These are phyloP conservation scores for Lineolata rhizophorae DNA, from an alignment of 495 filamentous ascomycete genomes.

Conservation along the genomic window DNA sequence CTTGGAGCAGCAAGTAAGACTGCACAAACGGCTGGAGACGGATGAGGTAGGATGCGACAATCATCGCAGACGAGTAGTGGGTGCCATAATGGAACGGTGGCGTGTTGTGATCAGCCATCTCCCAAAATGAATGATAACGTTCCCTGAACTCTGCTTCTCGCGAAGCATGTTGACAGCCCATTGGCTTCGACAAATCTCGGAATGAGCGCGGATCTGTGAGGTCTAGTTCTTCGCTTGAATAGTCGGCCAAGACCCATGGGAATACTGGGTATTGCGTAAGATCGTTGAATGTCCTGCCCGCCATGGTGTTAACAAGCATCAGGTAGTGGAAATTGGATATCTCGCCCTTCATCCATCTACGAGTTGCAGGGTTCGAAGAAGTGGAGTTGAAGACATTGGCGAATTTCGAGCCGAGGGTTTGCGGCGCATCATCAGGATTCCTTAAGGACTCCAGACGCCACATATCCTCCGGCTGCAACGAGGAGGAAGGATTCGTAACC, in stretches of 20 bases:
- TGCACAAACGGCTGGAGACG: conserved; percentile 89
- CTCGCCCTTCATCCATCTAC: conserved; percentile 79
- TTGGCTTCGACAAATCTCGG: conserved; percentile 81
- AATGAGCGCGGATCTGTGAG: conserved; percentile 64
- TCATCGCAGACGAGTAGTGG: conserved; percentile 98
- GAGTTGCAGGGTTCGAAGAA: conserved; percentile 58
- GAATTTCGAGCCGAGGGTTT: conserved; percentile 74
- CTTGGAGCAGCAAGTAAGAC: conserved; percentile 90
- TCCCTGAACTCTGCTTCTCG: conserved; percentile 60
- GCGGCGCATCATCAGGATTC: conserved; percentile 59
- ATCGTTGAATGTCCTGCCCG: conserved; percentile 92
- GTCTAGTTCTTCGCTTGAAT: conserved; percentile 88
- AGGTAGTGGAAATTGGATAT: conserved; percentile 97
- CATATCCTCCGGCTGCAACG: conserved; percentile 36
- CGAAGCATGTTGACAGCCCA: conserved; percentile 72
- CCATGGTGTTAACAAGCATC: conserved; percentile 95
- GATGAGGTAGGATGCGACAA: conserved; percentile 88
- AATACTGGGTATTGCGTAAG: conserved; percentile 96
- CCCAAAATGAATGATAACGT: conserved; percentile 67
- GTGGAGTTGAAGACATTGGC: conserved; percentile 76
- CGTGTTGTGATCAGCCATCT: conserved; percentile 61
- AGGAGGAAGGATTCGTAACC: conserved; percentile 30
- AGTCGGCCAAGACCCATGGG: conserved; percentile 90
- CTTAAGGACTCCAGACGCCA: conserved; percentile 77
- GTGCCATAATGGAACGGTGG: conserved; percentile 94